Conservation (phyloP, 2,329 filamentous ascomycete genomes). For the Dothideomycetidae sp. region DNA sequence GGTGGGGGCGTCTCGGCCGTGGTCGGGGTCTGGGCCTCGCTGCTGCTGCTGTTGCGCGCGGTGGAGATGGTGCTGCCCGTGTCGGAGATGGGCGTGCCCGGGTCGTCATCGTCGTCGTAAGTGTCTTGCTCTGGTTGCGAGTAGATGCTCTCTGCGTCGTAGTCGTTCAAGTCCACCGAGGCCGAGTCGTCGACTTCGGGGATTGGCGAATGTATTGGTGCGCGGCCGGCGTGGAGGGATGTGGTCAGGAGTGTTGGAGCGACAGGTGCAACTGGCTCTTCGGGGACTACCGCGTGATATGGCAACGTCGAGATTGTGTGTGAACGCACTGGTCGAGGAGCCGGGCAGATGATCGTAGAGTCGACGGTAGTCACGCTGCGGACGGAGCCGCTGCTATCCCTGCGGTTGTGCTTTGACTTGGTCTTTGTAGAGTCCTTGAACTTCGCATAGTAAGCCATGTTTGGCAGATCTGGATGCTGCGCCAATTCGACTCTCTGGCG, state of each 20-base stretch:
- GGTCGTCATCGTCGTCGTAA: background rate
- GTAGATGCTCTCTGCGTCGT: constrained; percentile 7
- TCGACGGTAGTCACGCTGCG: background rate
- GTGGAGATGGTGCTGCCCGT: background rate
- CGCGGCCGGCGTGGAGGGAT: background rate
- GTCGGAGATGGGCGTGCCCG: constrained; percentile 6
- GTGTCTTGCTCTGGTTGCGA: constrained; percentile 4
- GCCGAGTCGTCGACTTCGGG: constrained; percentile 3
- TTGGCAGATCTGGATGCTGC: constrained; percentile 5
- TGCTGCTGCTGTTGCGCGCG: background rate
- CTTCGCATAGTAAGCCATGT: constrained; percentile 5
- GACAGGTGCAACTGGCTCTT: background rate
- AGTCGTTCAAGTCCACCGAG: constrained; percentile 1
- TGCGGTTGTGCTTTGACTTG: background rate
- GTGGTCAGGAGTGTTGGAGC: background rate
- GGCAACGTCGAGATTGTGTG: background rate
- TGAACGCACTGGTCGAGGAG: background rate
- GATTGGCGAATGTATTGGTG: constrained; percentile 5
- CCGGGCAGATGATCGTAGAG: too few relatives aligned
- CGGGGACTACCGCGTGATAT: background rate
- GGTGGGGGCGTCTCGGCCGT: background rate
- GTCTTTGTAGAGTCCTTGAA: constrained; percentile 2
- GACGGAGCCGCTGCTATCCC: background rate
- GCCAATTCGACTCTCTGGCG: background rate
- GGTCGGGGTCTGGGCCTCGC: background rate